These are phyloP conservation scores for Leccinum ponderosum DNA, from an alignment of 1,284 basidiomycete species.

Conservation along the genomic window DNA sequence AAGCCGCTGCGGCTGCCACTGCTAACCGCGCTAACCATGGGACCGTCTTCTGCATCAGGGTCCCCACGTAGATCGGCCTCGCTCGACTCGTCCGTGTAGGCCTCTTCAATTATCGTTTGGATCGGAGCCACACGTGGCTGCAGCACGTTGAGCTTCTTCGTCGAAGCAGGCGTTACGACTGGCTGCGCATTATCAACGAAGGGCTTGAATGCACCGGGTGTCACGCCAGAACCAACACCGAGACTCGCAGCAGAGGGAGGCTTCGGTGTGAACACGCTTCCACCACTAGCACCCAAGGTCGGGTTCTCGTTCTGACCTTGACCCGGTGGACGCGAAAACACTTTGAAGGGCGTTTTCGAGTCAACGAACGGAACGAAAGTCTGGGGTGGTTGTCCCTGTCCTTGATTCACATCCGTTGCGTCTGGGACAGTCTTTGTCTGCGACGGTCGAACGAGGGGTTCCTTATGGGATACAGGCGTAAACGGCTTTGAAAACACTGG, in stretches of 20 bases:
- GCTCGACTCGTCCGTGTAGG: slow-evolving; percentile 35
- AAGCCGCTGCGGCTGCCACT: slow-evolving; percentile 32
- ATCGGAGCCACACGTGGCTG: slow-evolving; percentile 24
- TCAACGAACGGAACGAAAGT: slow-evolving; percentile 56
- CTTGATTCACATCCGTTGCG: slow-evolving; percentile 10
- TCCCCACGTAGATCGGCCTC: slow-evolving; percentile 26
- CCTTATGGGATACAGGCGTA: slow-evolving; percentile 51
- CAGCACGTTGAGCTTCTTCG: slow-evolving; percentile 23
- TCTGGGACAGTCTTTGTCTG: slow-evolving; percentile 26
- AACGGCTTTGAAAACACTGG: slow-evolving; percentile 61
- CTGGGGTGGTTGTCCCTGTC: slow-evolving; percentile 21
- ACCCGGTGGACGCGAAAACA: slow-evolving; percentile 64
- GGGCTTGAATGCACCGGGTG: slow-evolving; percentile 41
- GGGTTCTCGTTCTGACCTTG: slow-evolving; percentile 40
- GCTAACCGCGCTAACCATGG: slow-evolving; percentile 26
- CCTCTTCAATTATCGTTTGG: slow-evolving; percentile 27
- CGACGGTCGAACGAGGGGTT: slow-evolving; percentile 30
- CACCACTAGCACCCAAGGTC: slow-evolving; percentile 10
- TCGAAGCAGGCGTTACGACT: slow-evolving; percentile 28
- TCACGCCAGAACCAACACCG: slow-evolving; percentile 6
- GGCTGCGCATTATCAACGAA: slow-evolving; percentile 43
- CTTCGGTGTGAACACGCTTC: slow-evolving; percentile 45
- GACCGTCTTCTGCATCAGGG: slow-evolving; percentile 29
- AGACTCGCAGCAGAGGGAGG: slow-evolving; percentile 26
- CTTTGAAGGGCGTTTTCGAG: slow-evolving; percentile 61